phyloP scores from a whole-genome alignment of 2,329 filamentous ascomycete species.

The Cordyceps cateniannulata region DNA sequence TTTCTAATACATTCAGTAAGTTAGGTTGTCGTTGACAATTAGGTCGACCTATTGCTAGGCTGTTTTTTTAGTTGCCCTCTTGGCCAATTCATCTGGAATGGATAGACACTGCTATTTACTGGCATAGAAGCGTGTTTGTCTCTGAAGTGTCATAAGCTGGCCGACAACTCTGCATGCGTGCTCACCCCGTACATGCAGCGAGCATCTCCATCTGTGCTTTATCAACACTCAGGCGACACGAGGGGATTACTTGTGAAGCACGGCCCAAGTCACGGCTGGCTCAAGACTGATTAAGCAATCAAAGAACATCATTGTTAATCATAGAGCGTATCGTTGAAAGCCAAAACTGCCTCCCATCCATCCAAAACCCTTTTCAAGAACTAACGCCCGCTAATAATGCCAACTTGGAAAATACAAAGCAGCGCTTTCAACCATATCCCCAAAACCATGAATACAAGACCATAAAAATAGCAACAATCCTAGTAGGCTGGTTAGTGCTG shows the following conservation, averaged over 20 bases:
- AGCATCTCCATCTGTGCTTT: not conserved
- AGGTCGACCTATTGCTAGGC: too few relatives aligned
- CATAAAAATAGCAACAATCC: not conserved
- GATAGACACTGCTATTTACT: not conserved
- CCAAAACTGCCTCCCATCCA: not conserved
- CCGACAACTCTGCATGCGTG: not conserved
- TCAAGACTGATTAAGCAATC: not conserved
- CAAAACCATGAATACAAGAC: not conserved
- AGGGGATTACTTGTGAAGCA: not conserved
- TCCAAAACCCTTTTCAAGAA: not conserved
- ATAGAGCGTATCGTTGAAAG: not conserved
- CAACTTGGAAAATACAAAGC: not conserved
- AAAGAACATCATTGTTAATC: not conserved
- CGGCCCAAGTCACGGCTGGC: not conserved
- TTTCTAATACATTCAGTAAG: too few relatives aligned
- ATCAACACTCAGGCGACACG: not conserved
- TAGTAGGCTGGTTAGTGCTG: too few relatives aligned
- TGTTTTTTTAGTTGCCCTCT: not conserved
- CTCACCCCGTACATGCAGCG: not conserved
- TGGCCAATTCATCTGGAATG: constrained; percentile 8
- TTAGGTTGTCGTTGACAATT: too few relatives aligned
- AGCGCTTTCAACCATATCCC: not conserved
- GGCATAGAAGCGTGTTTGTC: not conserved
- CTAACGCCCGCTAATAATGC: constrained; percentile 11
- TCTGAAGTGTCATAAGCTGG: not conserved